A percentile compares a stretch with the other conserved stretches of the same genome.
Conservation (phyloP, 2,329 filamentous ascomycete genomes). For the Aspergillus sp. region DNA sequence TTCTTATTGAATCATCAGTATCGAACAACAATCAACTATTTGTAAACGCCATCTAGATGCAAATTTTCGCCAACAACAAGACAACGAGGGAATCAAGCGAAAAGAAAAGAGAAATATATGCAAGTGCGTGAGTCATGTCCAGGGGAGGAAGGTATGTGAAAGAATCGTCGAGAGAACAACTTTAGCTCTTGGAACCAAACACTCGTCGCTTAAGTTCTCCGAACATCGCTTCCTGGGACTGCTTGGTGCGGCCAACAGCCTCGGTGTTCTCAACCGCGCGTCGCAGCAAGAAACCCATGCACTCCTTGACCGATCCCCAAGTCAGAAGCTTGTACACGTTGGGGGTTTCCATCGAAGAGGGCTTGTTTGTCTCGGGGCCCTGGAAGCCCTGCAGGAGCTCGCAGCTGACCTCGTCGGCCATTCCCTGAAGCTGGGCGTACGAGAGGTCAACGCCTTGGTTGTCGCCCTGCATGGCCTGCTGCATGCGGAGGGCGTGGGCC, state of each 20-base stretch:
- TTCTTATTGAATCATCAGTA: background rate
- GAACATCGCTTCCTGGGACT: slow-evolving; percentile 40
- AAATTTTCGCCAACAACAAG: slow-evolving; percentile 15
- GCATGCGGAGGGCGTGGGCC: slow-evolving; percentile 47
- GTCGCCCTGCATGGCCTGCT: slow-evolving; percentile 49
- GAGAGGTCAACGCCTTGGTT: slow-evolving; percentile 45
- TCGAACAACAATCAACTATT: background rate
- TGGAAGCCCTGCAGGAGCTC: slow-evolving; percentile 50
- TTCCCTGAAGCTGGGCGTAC: slow-evolving; percentile 85
- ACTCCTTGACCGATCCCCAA: slow-evolving; percentile 61
- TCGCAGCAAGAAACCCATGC: slow-evolving; percentile 61
- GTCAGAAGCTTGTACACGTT: slow-evolving; percentile 60
- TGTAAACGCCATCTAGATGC: slow-evolving; percentile 30
- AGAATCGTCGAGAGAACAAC: background rate
- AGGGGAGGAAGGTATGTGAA: slow-evolving; percentile 4
- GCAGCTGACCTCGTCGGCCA: slow-evolving; percentile 88
- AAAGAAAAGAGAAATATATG: slow-evolving; percentile 4
- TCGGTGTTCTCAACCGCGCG: slow-evolving; percentile 73
- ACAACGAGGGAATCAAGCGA: slow-evolving; percentile 20
- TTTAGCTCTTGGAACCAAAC: slow-evolving; percentile 23
- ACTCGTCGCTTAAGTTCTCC: slow-evolving; percentile 34
- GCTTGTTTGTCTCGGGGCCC: slow-evolving; percentile 22
- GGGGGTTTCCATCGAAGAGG: slow-evolving; percentile 36
- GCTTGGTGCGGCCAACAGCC: slow-evolving; percentile 55
- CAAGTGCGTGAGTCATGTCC: slow-evolving; percentile 4